A percentile compares a stretch with the other conserved stretches of the same genome.
Conservation (phyloP, 176 grass and related monocot species). For the Lolium rigidum region DNA sequence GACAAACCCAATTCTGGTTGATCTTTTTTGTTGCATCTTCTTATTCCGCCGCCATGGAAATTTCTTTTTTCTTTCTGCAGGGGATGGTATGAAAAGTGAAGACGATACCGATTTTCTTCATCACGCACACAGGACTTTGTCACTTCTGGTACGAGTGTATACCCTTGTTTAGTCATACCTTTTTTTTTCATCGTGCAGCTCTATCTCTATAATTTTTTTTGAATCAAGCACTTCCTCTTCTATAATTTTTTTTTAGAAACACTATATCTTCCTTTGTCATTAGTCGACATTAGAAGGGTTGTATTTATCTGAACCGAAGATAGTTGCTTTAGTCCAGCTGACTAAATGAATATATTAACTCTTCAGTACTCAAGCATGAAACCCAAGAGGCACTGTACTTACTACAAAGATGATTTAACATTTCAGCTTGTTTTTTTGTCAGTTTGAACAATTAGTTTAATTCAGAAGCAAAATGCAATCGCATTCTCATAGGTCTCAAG, state of each 20-base stretch:
- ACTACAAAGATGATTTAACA: constrained; percentile 3
- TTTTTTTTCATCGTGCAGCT: neutral
- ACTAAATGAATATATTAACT: neutral
- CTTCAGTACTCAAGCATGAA: neutral
- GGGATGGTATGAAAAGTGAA: constrained; percentile 29
- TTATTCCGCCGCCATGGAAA: neutral
- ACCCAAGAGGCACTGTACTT: neutral
- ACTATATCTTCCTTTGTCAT: neutral
- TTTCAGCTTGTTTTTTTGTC: neutral
- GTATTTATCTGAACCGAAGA: neutral
- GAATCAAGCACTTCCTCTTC: neutral
- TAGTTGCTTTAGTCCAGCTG: neutral
- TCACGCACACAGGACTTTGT: constrained; percentile 14
- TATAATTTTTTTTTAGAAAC: neutral
- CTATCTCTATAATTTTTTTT: neutral
- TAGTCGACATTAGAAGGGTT: neutral
- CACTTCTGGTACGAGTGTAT: constrained; percentile 21
- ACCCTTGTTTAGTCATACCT: constrained; percentile 19
- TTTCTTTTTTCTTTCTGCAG: constrained; percentile 29
- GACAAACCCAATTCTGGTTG: neutral
- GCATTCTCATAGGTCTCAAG: neutral
- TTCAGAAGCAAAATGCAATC: neutral
- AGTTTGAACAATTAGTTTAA: neutral
- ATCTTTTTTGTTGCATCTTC: neutral
- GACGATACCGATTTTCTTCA: constrained; percentile 7